A percentile compares a stretch with the other conserved stretches of the same genome.
phyloP scores from a whole-genome alignment of 169 alveolate species.

The Ichthyophthirius multifiliis region DNA sequence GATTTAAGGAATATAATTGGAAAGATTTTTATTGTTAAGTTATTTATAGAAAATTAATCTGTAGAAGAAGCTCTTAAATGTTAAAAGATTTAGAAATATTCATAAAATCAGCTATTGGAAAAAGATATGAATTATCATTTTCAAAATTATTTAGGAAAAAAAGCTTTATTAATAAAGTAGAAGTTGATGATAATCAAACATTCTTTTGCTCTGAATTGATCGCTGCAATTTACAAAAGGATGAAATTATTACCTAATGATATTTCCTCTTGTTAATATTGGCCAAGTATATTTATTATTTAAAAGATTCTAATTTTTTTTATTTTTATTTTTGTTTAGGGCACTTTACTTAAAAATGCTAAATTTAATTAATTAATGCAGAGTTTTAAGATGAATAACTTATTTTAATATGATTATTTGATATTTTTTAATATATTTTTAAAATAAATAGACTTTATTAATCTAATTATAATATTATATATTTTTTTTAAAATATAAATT shows the following conservation, averaged over 20 bases:
- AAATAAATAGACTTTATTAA: too few relatives aligned
- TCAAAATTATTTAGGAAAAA: conserved; percentile 44
- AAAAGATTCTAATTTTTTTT: too few relatives aligned
- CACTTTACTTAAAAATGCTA: too few relatives aligned
- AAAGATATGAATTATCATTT: conserved; percentile 50
- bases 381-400: too few relatives aligned
- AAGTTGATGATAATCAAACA: conserved; percentile 34
- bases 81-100: conserved; percentile 41
- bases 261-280: conserved; percentile 69
- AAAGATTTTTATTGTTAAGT: conserved; percentile 44
- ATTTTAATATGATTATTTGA: too few relatives aligned
- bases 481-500: too few relatives aligned
- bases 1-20: conserved; percentile 55
- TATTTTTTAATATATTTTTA: too few relatives aligned
- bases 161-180: conserved; percentile 14
- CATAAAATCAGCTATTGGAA: conserved; percentile 51
- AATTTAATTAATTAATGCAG: too few relatives aligned
- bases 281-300: too few relatives aligned
- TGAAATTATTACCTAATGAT: conserved; percentile 65
- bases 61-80: conserved; percentile 18
- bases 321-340: too few relatives aligned
- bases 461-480: too few relatives aligned
- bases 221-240: conserved; percentile 66
- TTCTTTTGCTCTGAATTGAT: conserved; percentile 79
- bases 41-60: conserved; percentile 50